A percentile compares a stretch with the other conserved stretches of the same genome.
Evolutionary conservation across 148 eudicot genomes (phyloP).

Genomic region (Euryodendron excelsum): DNA sequence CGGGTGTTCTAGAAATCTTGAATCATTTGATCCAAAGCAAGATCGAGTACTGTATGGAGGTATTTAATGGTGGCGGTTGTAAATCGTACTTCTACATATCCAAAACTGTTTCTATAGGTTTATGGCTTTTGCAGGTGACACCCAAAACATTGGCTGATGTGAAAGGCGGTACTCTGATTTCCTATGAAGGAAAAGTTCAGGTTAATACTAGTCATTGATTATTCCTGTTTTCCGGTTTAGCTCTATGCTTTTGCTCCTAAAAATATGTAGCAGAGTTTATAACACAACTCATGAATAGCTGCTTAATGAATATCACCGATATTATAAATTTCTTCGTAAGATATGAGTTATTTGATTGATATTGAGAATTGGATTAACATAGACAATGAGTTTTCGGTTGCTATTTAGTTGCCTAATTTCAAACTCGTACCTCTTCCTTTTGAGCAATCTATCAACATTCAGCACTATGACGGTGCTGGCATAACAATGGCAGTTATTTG

Average conservation of each 20-base stretch:
- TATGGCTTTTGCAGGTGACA: conserved; percentile 62
- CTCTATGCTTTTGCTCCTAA: neutral
- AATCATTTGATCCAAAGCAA: conserved; percentile 81
- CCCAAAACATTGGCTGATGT: conserved; percentile 99
- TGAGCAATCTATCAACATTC: no score
- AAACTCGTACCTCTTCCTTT: no score
- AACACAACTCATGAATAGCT: neutral
- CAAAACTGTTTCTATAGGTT: conserved; percentile 19
- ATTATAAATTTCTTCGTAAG: neutral
- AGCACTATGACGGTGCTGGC: no score
- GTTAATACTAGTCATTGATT: conserved; percentile 26
- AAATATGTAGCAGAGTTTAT: neutral
- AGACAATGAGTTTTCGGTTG: no score
- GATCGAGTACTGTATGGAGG: conserved; percentile 99
- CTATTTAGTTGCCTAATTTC: no score
- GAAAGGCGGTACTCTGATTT: conserved; percentile 96
- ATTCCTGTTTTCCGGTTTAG: neutral
- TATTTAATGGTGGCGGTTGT: conserved; percentile 18
- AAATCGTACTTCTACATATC: neutral
- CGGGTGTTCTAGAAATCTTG: conserved; percentile 62
- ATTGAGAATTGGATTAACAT: no score
- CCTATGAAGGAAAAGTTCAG: conserved; percentile 97
- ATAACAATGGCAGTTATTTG: no score
- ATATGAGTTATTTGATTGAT: no score
- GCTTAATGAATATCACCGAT: neutral